Conservation (phyloP, 2,329 filamentous ascomycete species). For the Venturia effusa region DNA sequence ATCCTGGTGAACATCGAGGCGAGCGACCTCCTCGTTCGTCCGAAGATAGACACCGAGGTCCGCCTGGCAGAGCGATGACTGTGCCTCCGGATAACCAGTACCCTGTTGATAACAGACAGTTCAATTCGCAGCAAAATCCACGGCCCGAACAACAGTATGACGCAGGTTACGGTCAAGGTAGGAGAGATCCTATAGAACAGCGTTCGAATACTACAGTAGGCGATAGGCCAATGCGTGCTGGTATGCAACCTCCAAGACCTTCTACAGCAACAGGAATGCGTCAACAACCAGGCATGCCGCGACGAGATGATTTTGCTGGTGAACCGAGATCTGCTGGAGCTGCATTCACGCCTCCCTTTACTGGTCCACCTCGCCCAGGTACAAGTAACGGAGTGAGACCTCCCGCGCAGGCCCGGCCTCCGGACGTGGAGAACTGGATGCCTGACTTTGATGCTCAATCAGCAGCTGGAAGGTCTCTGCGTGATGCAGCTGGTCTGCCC, state of each 20-base stretch:
- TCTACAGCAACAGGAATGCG: conserved; percentile 23
- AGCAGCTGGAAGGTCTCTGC: conserved; percentile 17
- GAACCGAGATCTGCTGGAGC: neutral
- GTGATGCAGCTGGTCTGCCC: conserved; percentile 12
- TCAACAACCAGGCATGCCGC: conserved; percentile 13
- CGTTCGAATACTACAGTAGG: conserved; percentile 8
- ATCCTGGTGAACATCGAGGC: neutral
- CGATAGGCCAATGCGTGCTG: conserved; percentile 7
- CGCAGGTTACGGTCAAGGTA: conserved; percentile 5
- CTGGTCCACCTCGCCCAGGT: conserved; percentile 4
- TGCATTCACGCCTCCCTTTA: neutral
- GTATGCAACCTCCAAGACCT: conserved; percentile 24
- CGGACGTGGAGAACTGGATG: conserved; percentile 28
- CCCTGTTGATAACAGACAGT: conserved; percentile 23
- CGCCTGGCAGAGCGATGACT: conserved; percentile 21
- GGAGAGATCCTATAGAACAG: conserved; percentile 6
- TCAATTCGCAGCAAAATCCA: conserved; percentile 27
- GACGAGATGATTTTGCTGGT: neutral
- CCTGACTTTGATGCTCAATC: conserved; percentile 51
- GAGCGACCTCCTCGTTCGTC: conserved; percentile 9
- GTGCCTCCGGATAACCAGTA: conserved; percentile 28
- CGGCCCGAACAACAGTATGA: conserved; percentile 14
- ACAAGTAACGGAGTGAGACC: conserved; percentile 5
- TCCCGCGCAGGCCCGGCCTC: conserved; percentile 22
- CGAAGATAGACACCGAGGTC: conserved; percentile 9